phyloP scores from a whole-genome alignment of 768 basidiomycete genomes.

The Pleurotus pulmonarius region DNA sequence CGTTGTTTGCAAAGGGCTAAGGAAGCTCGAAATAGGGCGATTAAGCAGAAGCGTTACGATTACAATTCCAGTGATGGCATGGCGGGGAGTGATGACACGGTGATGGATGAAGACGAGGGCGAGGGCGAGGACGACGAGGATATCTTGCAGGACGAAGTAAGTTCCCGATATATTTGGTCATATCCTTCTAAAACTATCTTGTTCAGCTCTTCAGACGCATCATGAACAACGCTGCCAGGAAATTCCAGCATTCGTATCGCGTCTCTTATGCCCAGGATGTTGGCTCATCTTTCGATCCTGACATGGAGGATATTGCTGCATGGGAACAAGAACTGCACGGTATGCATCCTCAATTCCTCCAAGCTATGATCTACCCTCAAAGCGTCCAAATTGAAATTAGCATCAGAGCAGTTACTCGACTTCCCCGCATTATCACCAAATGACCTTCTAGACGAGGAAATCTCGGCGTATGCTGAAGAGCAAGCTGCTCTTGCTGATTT shows the following conservation, averaged over 20 bases:
- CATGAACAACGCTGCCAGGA: conserved; percentile 49
- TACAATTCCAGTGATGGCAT: conserved; percentile 39
- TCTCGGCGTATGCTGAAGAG: conserved; percentile 13
- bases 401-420: background rate
- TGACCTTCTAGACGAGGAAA: conserved; percentile 9
- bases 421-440: background rate
- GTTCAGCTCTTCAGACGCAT: conserved; percentile 64
- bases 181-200: background rate
- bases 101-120: conserved; percentile 43
- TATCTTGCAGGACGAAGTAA: conserved; percentile 62
- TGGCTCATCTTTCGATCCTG: conserved; percentile 74
- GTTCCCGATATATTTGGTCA: conserved; percentile 9
- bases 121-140: conserved; percentile 59
- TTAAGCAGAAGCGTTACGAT: conserved; percentile 32
- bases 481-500: conserved; percentile 12
- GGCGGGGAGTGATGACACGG: conserved; percentile 37
- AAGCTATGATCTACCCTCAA: background rate
- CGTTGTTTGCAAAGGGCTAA: conserved; percentile 61
- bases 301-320: conserved; percentile 55
- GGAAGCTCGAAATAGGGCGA: conserved; percentile 47
- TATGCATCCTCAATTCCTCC: conserved; percentile 14
- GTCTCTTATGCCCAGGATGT: conserved; percentile 66
- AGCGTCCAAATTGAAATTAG: background rate
- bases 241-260: conserved; percentile 48
- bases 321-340: conserved; percentile 61